Conservation (phyloP, 805 yeast genomes). For the Ascoidea rubescens region DNA sequence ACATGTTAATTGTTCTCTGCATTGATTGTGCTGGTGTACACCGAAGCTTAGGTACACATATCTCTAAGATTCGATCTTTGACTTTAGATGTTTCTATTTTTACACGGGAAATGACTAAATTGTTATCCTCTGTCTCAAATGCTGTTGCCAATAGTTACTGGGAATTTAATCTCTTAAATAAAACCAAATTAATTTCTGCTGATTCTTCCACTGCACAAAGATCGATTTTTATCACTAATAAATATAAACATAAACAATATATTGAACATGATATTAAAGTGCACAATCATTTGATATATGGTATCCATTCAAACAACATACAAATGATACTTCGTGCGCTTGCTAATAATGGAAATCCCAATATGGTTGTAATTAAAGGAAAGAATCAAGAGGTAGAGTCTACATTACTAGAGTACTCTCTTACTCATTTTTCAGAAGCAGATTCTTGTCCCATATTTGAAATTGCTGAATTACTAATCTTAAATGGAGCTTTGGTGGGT, state of each 20-base stretch:
- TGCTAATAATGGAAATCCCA: conserved; percentile 33
- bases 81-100: conserved; percentile 50
- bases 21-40: conserved; percentile 84
- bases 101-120: conserved; percentile 41
- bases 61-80: conserved; percentile 66
- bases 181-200: conserved; percentile 18
- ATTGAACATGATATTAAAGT: conserved; percentile 15
- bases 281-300: conserved; percentile 30
- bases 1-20: conserved; percentile 58
- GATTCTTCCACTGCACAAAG: conserved; percentile 31
- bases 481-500: conserved; percentile 42
- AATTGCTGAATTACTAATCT: conserved; percentile 39
- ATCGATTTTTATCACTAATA: conserved; percentile 43
- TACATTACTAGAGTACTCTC: conserved; percentile 34
- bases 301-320: conserved; percentile 37
- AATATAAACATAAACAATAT: conserved; percentile 45
- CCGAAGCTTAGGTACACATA: conserved; percentile 70
- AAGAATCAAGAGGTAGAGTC: conserved; percentile 16
- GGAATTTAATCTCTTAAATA: conserved; percentile 27
- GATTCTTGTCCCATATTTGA: conserved; percentile 25
- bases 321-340: conserved; percentile 27
- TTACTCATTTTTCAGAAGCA: conserved; percentile 26
- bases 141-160: conserved; percentile 40
- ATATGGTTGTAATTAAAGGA: conserved; percentile 23
- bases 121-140: conserved; percentile 46